Evolutionary conservation across 108 stramenopile species (phyloP).

Genomic region (Nitzschia palea): DNA sequence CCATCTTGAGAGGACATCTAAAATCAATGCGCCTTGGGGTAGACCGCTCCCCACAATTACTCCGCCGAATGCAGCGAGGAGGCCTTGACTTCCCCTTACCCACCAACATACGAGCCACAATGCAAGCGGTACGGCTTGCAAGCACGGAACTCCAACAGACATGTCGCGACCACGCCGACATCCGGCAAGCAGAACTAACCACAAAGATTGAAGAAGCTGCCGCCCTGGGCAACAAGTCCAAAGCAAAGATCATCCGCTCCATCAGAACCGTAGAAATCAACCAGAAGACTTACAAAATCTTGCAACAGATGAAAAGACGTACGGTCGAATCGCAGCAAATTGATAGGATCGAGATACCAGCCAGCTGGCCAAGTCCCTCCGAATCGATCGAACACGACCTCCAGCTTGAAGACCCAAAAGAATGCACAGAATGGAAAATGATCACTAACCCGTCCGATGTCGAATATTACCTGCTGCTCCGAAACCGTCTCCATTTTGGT

Average conservation of each 20-base stretch:
- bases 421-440: background rate
- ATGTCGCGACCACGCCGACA: background rate
- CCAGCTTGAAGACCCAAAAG: background rate
- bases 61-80: background rate
- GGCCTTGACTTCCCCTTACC: background rate
- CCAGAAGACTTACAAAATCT: background rate
- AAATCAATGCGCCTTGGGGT: background rate
- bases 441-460: background rate
- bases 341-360: background rate
- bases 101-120: background rate
- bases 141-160: no score
- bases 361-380: background rate
- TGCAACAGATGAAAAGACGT: background rate
- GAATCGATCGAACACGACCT: background rate
- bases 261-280: background rate
- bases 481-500: constrained; percentile 7
- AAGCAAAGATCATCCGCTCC: background rate
- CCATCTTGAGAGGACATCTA: background rate
- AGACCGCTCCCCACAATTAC: background rate
- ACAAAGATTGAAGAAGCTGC: background rate
- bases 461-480: background rate
- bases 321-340: background rate
- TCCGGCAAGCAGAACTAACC: background rate
- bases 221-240: no score
- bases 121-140: background rate